Conservation (phyloP, 352 stramenopile genomes). For the Phytophthora hibernalis region DNA sequence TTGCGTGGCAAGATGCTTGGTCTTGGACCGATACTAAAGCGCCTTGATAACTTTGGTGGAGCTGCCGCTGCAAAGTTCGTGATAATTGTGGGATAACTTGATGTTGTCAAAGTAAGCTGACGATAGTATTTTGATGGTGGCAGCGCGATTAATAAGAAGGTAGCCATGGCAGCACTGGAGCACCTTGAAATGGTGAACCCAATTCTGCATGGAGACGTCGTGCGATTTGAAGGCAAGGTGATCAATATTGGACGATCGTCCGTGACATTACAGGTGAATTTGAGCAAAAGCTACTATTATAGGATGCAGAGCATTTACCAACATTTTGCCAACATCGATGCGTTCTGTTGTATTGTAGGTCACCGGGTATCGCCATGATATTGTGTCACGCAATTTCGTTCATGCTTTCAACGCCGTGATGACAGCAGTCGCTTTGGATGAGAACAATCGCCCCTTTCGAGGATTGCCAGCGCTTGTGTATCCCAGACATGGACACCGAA, state of each 20-base stretch:
- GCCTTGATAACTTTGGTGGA: conserved; percentile 53
- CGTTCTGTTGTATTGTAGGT: conserved; percentile 10
- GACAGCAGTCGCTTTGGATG: conserved; percentile 53
- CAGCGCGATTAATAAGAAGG: conserved; percentile 25
- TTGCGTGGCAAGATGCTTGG: conserved; percentile 58
- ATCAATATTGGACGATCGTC: conserved; percentile 46
- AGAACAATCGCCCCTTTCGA: conserved; percentile 33
- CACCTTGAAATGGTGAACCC: conserved; percentile 45
- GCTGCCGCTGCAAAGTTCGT: conserved; percentile 46
- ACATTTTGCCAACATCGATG: not conserved
- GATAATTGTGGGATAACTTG: not conserved
- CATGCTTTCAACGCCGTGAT: conserved; percentile 47
- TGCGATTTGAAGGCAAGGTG: conserved; percentile 48
- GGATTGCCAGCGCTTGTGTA: conserved; percentile 40
- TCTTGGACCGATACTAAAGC: conserved; percentile 58
- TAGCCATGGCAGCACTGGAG: conserved; percentile 32
- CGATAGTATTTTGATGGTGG: not conserved
- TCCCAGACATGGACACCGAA: conserved; percentile 16
- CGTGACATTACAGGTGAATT: conserved; percentile 41
- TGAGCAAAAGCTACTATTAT: not conserved
- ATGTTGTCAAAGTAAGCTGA: not conserved
- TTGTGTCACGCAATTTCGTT: conserved; percentile 33
- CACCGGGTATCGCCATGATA: conserved; percentile 44
- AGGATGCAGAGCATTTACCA: not conserved
- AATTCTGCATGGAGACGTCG: conserved; percentile 46